Evolutionary conservation across 192 early-diverging fungal species (phyloP).

Genomic region (Paraglomus occultum): DNA sequence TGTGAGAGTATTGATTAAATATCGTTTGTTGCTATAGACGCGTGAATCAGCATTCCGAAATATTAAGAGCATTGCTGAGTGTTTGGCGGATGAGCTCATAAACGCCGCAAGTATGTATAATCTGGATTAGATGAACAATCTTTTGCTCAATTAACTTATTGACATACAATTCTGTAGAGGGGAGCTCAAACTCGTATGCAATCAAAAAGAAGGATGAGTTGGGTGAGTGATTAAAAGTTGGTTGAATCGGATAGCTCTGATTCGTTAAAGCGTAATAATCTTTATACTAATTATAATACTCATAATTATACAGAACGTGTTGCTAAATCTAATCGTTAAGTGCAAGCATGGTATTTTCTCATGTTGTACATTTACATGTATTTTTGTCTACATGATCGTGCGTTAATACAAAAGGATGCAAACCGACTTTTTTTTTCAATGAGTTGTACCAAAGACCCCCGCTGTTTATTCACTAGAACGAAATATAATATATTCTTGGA

Average conservation of each 20-base stretch:
- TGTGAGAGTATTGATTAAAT: conserved; percentile 6
- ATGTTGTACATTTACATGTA: too few species aligned
- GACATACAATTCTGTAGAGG: conserved; percentile 47
- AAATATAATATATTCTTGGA: too few species aligned
- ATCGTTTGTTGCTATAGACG: conserved; percentile 50
- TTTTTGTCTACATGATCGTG: too few species aligned
- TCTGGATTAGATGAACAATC: not conserved
- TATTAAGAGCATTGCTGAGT: conserved; percentile 99
- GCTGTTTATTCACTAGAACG: too few species aligned
- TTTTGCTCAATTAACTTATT: not conserved
- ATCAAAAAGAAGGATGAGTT: conserved; percentile 99
- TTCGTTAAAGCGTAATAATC: not conserved
- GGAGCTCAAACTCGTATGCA: conserved; percentile 99
- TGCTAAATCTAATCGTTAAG: conserved; percentile 65
- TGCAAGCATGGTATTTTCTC: too few species aligned
- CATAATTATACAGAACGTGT: conserved; percentile 59
- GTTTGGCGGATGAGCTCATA: conserved; percentile 99
- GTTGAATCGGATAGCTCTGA: too few species aligned
- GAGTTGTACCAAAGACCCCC: too few species aligned
- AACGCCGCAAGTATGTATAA: conserved; percentile 74
- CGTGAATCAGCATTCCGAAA: conserved; percentile 99
- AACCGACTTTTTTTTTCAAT: too few species aligned
- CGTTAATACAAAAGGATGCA: too few species aligned
- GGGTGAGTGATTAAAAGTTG: conserved; percentile 37
- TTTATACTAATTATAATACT: conserved; percentile 22